These are phyloP conservation scores for Diaporthe caulivora DNA, from an alignment of 2,329 filamentous ascomycete genomes.

Conservation along the genomic window DNA sequence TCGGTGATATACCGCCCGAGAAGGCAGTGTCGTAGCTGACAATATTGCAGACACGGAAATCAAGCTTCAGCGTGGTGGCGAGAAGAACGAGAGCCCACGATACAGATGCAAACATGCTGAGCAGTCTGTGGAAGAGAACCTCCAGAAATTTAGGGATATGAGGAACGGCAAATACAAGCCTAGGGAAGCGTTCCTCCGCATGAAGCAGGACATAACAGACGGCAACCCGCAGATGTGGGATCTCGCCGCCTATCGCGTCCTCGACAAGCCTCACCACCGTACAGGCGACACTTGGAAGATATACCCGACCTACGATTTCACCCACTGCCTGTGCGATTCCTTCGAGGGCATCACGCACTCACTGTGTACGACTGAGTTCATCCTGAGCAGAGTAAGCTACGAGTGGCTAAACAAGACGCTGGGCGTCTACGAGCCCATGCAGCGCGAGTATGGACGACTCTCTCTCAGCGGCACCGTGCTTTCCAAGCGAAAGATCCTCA, in stretches of 20 bases:
- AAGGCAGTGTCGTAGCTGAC: neutral
- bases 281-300: conserved; percentile 90
- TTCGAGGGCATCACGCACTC: conserved; percentile 89
- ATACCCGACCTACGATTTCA: conserved; percentile 95
- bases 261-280: conserved; percentile 77
- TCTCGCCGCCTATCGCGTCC: conserved; percentile 88
- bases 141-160: conserved; percentile 90
- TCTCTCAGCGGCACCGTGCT: conserved; percentile 88
- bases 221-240: conserved; percentile 98
- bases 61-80: conserved; percentile 87
- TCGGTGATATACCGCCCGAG: neutral
- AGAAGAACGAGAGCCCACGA: conserved; percentile 74
- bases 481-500: conserved; percentile 86
- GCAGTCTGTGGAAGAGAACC: conserved; percentile 79
- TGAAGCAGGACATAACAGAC: conserved; percentile 89
- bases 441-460: conserved; percentile 76
- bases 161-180: conserved; percentile 90
- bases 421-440: conserved; percentile 91
- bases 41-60: conserved; percentile 74
- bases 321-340: conserved; percentile 90
- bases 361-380: conserved; percentile 40
- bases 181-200: conserved; percentile 85
- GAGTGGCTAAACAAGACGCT: conserved; percentile 89
- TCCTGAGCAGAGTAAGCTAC: conserved; percentile 76
- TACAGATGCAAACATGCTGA: conserved; percentile 86